Evolutionary conservation across 2,329 filamentous ascomycete species (phyloP).

Genomic region (Sporothrix brunneoviolacea): DNA sequence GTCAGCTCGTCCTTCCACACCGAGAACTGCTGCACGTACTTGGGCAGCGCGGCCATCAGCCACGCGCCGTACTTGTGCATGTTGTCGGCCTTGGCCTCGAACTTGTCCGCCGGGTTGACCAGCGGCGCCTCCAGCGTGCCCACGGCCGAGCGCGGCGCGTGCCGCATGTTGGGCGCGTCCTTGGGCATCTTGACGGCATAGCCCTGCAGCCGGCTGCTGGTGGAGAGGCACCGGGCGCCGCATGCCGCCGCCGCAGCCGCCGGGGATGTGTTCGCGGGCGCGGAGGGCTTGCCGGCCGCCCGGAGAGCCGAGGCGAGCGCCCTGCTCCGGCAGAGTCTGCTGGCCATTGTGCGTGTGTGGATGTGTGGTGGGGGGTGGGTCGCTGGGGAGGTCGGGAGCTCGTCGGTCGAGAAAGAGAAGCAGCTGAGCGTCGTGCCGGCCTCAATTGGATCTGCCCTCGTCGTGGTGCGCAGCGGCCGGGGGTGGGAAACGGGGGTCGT

Average conservation of each 20-base stretch:
- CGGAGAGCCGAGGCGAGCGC: slow-evolving; percentile 50
- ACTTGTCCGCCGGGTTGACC: slow-evolving; percentile 91
- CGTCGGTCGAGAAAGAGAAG: slow-evolving; percentile 30
- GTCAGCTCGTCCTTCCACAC: slow-evolving; percentile 99
- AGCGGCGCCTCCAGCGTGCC: slow-evolving; percentile 69
- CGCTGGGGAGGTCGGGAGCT: background rate
- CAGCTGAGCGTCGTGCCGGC: background rate
- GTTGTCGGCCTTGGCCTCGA: slow-evolving; percentile 75
- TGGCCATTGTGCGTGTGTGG: slow-evolving; percentile 44
- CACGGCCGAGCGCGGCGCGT: slow-evolving; percentile 49
- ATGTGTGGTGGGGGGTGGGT: slow-evolving; percentile 32
- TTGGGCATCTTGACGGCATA: slow-evolving; percentile 51
- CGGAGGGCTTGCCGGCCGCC: slow-evolving; percentile 42
- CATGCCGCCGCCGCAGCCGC: slow-evolving; percentile 23
- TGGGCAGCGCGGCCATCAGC: slow-evolving; percentile 91
- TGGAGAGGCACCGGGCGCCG: slow-evolving; percentile 42
- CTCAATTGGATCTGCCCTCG: slow-evolving; percentile 4
- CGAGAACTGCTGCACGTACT: slow-evolving; percentile 98
- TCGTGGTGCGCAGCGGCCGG: slow-evolving; percentile 2
- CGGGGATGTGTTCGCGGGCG: slow-evolving; percentile 28
- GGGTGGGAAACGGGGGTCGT: slow-evolving; percentile 8
- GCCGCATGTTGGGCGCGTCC: slow-evolving; percentile 60
- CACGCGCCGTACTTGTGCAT: slow-evolving; percentile 95
- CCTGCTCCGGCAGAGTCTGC: slow-evolving; percentile 51
- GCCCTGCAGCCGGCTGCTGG: slow-evolving; percentile 36